Base-by-base conservation (phyloP, 352 stramenopile genomes). In the Blastocystis sp. region DNA sequence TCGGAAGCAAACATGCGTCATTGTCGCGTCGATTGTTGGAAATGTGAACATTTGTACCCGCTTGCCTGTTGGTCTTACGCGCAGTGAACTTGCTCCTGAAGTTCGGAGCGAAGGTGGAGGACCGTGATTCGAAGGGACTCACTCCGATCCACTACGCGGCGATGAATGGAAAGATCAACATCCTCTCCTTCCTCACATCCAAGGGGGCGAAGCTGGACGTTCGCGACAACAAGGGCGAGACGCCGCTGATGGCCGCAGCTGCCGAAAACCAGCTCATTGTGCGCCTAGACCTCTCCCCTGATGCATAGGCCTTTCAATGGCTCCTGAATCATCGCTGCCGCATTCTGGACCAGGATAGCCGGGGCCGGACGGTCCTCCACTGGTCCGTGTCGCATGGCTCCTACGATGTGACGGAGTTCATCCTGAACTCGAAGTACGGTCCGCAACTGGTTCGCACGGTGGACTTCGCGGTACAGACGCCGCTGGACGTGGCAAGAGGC, bases 181-280 rank as follows among this genome's bases (percentile, higher is more conserved):
- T 88, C 0, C 45, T 88, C n/a, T 88, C 64, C 11, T 78, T 77
- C 21, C 68, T 88, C 4, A 76, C n/a, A 17, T 34, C 42, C 3
- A 40, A 78, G 11, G 40, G 61, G 63, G 64, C 64, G 21, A 88
- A 45, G 28, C 52, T 88, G 19, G 64, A 88, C 40, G 78, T 79
- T 11, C 78, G 78, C 38, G 78, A 88, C 68, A 79, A 88, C 54
- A 88, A 88, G 43, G 78, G 78, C 17, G 17, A 65, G 45, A 88
- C 78, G 38, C 78, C 78, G 1, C 45, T 88, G n/a, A 88, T 88
- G 78, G 38, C 66, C 21, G 78, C 78, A 34, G 62, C 57, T 48
- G 45, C 60, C 14, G 40, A 77, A 7, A 62, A 88, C 54, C 60
- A 88, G 24, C 19, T 76, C n/a, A 88, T 88, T 21, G 78, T 88